Evolutionary conservation across 768 basidiomycete genomes (phyloP), one percentile per base, ranked within the genome.

Genomic region (Gloeostereum incarnatum): DNA sequence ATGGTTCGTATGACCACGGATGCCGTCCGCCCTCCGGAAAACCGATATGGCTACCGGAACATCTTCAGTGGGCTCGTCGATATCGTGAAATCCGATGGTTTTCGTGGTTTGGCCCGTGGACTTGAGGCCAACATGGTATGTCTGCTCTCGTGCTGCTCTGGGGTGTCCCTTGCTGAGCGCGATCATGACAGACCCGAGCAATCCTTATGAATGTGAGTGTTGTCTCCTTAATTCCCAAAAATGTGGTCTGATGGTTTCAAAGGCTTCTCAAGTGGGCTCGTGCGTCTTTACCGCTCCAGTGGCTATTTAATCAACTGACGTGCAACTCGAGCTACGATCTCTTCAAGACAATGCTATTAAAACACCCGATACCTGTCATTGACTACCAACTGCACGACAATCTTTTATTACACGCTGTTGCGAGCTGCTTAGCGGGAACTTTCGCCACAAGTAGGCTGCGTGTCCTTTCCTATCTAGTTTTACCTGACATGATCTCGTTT

Each of bases 1-100:
- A 62, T 89, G 30, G 79, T 88, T 10, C 68, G 90, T 38, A 94
- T 94, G 90, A 89, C 88, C 18, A 90, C 84, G 47, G 90, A 94
- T 56, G 70, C 75, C 5, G 66, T 81, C 20, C 75, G 84, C 46
- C 78, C 83, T 13, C 74, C 78, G 18, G 80, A 82, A 42, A 70
- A 79, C 47, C 69, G 78, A 39, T 88, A 84, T 50, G 71, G 77
- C 32, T 94, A 94, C 56, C 65, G 70, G 16, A 88, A 92, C 54
- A 87, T 77, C n/a, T 45, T 90, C 13, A 66, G 69, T 34, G 90
- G 90, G 6, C 60, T 93, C n/a, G 45, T 72, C 5, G 65, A 53
- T 44, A 67, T 93, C 32, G 60, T 83, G 7, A 71, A 63, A 45
- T 71, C 72, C 35, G 90, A 92, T 52, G 87, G 89, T 13, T 31